Base-by-base conservation (phyloP, 2,329 filamentous ascomycete species). In the Camillea tinctor region DNA sequence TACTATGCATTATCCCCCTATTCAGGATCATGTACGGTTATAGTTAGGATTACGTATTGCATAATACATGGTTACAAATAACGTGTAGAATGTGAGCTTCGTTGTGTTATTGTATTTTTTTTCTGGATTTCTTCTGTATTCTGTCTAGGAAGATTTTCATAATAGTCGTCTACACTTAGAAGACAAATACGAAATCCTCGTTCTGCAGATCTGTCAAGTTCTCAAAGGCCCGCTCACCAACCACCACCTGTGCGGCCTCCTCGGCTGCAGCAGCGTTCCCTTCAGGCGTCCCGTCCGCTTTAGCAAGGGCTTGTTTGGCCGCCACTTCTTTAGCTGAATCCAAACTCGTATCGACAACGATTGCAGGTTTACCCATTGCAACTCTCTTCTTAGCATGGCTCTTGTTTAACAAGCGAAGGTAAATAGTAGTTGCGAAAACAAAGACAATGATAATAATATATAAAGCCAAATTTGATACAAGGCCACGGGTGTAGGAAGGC, bases 321-420 rank as follows among this genome's bases (percentile, higher is more conserved):
- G 75, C 74, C 19, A 73, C 75, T 54, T 81, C 76, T 48, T 78
- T 73, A 0, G 74, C 75, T 21, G 79, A 81, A 64, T 81, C 79
- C 73, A 90, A 84, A 64, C 83, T 88, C 59, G 80, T 76, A 64
- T 90, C 87, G 1, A 87, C 68, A 0, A 89, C 71, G 1, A 81
- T 74, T 0, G 82, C 84, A 1, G 76, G 80, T 72, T 90, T 90
- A 0, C 87, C 88, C 52, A 88, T 69, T 0, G 78, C 77, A 15
- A 84, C 82, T 21, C 88, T 77, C 26, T 54, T 64, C 57, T 60
- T 64, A 1, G 63, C 57, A 36, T 66, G 59, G 30, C 17, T 58
- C 13, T 56, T 62, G 51, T 68, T 69, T 11, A 68, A 55, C 17
- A 58, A 19, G 52, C 50, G 58, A 20, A 70, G 59, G 36, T 69